A percentile compares a stretch with the other conserved stretches of the same genome.
These are phyloP conservation scores for Cercospora zeina DNA, from an alignment of 2,329 filamentous ascomycete genomes.

Conservation along the genomic window DNA sequence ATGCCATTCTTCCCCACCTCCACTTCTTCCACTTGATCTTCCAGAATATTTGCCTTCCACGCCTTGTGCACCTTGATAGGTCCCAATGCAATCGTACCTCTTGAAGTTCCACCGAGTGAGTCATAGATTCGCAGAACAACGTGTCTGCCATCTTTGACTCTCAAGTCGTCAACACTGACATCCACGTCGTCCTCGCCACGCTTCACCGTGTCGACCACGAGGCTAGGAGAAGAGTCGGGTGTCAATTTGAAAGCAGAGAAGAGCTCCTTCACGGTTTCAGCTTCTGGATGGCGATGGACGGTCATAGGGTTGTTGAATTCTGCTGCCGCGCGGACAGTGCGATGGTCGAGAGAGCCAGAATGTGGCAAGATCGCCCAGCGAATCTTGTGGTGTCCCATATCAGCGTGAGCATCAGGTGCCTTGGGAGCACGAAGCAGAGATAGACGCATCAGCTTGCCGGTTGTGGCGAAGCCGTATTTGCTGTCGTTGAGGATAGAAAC, in stretches of 20 bases:
- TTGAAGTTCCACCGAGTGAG: constrained; percentile 76
- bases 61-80: constrained; percentile 71
- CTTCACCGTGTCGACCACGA: constrained; percentile 88
- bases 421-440: constrained; percentile 85
- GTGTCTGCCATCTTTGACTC: constrained; percentile 64
- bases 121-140: constrained; percentile 87
- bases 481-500: constrained; percentile 92
- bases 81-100: constrained; percentile 66
- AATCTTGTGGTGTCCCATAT: constrained; percentile 82
- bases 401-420: constrained; percentile 87
- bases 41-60: constrained; percentile 80
- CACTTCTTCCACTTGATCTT: constrained; percentile 77
- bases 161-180: constrained; percentile 57
- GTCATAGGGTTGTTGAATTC: constrained; percentile 85
- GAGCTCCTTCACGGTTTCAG: constrained; percentile 36
- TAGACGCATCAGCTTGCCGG: constrained; percentile 84
- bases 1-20: constrained; percentile 48
- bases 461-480: constrained; percentile 94
- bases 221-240: constrained; percentile 33
- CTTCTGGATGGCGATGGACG: constrained; percentile 47
- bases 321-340: constrained; percentile 78
- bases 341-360: constrained; percentile 65
- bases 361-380: constrained; percentile 91
- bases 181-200: constrained; percentile 65
- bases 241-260: constrained; percentile 65